Base-by-base conservation (phyloP, 345 rosid genomes). In the Pistacia atlantica region DNA sequence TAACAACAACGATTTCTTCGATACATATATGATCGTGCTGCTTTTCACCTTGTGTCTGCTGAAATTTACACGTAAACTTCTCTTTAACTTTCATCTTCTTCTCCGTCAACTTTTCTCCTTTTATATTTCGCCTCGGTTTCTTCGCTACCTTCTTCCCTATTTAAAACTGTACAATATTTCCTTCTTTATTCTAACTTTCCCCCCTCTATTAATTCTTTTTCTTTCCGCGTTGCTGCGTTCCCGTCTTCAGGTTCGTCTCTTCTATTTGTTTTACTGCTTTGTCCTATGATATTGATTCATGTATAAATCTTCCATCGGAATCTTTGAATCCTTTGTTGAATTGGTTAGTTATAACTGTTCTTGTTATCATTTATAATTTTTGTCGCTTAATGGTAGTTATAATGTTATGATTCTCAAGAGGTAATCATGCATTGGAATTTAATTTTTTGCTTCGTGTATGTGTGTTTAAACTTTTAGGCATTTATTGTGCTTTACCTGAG, bases 71-170 rank as follows among this genome's bases (percentile, higher is more conserved):
- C 3, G 33, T 60, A 65, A 65, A 25, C 68, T 48, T n/a, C 62
- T 49, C 13, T 59, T 31, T 67, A 67, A 48, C 11, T 33, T 58
- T 25, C 80, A 75, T 82, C 84, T 66, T 72, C 89, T 73, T 82
- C 83, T 83, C 86, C 88, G 88, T 77, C 86, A 62, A 75, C 82
- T 79, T 17, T 68, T 77, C 75, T 79, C 11, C 33, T 51, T 42
- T 65, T 6, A 64, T 16, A n/a, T 57, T 74, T 57, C 74, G 51
- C 80, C 81, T 83, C 80, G 87, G 61, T 69, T 73, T 80, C 80
- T 31, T 77, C 89, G 86, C 85, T 16, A 18, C 35, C 33, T 4
- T 51, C 52, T 33, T 10, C 42, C 56, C 74, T 82, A 76, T 78
- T 73, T 69, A 81, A 51, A 16, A 18, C 78, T 77, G 76, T 74